A percentile compares a stretch with the other conserved stretches of the same genome.
Conservation (phyloP, 345 rosid species). For the Ailanthus altissimus region DNA sequence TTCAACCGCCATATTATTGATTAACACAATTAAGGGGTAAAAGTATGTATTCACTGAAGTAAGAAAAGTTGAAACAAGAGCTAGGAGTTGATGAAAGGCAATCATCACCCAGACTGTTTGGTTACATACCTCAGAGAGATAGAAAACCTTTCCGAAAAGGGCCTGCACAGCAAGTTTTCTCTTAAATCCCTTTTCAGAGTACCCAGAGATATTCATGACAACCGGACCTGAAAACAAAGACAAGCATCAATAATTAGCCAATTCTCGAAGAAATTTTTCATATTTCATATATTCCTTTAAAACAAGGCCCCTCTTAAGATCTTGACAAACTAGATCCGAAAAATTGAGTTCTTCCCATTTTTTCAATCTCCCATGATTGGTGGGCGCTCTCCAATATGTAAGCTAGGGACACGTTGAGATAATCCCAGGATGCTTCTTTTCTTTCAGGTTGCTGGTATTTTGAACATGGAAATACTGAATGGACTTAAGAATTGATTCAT, state of each 20-base stretch:
- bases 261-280: background rate
- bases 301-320: too few species aligned
- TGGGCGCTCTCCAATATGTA: too few species aligned
- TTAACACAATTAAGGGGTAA: background rate
- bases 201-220: constrained; percentile 78
- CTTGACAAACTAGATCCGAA: too few species aligned
- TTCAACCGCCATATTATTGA: background rate
- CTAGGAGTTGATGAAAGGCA: background rate
- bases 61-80: constrained; percentile 4
- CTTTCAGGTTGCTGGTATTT: background rate
- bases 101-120: background rate
- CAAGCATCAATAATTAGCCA: constrained; percentile 4
- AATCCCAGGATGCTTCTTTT: background rate
- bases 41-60: background rate
- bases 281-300: background rate
- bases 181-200: constrained; percentile 85
- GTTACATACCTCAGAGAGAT: constrained; percentile 74
- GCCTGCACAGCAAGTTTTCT: constrained; percentile 92
- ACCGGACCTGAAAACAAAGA: constrained; percentile 70
- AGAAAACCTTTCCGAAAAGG: constrained; percentile 86
- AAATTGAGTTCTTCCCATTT: too few species aligned
- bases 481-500: background rate
- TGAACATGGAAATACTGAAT: background rate
- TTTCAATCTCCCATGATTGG: too few species aligned
- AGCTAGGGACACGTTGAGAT: too few species aligned